Evolutionary conservation across 2,329 filamentous ascomycete genomes (phyloP), one percentile per base, ranked within the genome.

Genomic region (Beauveria bassiana): DNA sequence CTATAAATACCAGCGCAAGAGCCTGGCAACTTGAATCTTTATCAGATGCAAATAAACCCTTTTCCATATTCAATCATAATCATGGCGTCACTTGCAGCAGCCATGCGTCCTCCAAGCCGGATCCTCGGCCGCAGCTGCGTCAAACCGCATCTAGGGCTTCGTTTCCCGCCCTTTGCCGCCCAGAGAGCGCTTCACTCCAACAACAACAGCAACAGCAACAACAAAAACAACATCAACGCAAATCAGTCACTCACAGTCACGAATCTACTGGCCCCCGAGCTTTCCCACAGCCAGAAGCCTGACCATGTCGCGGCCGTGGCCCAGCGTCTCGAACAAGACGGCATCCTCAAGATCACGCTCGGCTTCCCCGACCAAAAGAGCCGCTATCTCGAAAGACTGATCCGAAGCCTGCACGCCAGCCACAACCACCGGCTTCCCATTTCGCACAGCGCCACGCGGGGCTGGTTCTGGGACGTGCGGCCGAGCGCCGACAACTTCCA

Each of bases 381-480:
- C 62, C 51, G 58, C 0, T 78, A 78, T 43, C 70, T 78, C 6
- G 46, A 71, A 47, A 60, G 66, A 3, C 64, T 78, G 5, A 62
- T 78, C 14, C 20, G 63, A 3, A 70, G 66, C 20, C 71, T 78
- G 1, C 68, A 78, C 61, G 49, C 64, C 5, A 14, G 70, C 10
- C 69, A 74, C 26, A 68, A 68, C 0, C 76, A 78, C 53, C 66
- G 65, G 2, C 68, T 78, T 0, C 76, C 76, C 3, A 76, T 77
- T 20, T 63, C 70, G 0, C 76, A 78, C 63, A 78, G 75, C 62
- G 74, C 75, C 1, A 70, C 66, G 0, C 70, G 71, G 4, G 76
- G 76, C 4, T 78, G 75, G 76, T 78, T 78, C 63, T 78, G 76
- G 76, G 76, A 78, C 50, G 69, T 78, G 3, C 71, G 72, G 1